Base-by-base conservation (phyloP, 2,329 filamentous ascomycete genomes). In the Chaetomium olivaceum region DNA sequence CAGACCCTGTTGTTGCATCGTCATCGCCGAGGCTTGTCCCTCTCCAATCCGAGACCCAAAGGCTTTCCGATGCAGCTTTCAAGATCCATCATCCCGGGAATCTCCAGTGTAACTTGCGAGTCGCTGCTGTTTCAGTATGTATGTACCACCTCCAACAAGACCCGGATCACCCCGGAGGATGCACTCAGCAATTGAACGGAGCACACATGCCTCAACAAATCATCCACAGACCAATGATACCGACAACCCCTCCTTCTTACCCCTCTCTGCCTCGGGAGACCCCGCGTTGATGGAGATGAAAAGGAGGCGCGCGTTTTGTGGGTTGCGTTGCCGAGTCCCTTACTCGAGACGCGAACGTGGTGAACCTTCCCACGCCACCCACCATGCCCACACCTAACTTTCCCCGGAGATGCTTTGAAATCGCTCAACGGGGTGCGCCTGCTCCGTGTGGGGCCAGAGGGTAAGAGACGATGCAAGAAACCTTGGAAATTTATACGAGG, bases 241-340 rank as follows among this genome's bases (percentile, higher is more conserved):
- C 27, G 19, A 12, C 12, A 8, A 14, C 36, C 55, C 54, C 63
- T 50, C 59, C 27, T 2, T 6, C 39, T 56, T 56, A 59, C 59
- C 64, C 64, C 55, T 65, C 64, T 60, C 64, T 29, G 7, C 36
- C 16, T 51, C 58, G 63, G 46, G 58, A 48, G 31, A 61, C 63
- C 63, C 63, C 63, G 52, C 63, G 46, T 46, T 36, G 23, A 56
- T 27, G 29, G 27, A 51, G 58, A 61, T 55, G 36, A 14, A 16
- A 31, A 12, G 3, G 25, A 16, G 29, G 19, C 19, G 36, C 46
- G 33, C 25, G 19, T 25, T 36, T 25, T 36, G n/a, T 39, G 46
- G n/a, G 19, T 9, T 36, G 33, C 33, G 27, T 21, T 58, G 14
- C 51, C 56, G 56, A 46, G n/a, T 23, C 4, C 33, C 19, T 19